phyloP scores from a whole-genome alignment of 2,329 filamentous ascomycete species.

The Alternaria tenuissima region DNA sequence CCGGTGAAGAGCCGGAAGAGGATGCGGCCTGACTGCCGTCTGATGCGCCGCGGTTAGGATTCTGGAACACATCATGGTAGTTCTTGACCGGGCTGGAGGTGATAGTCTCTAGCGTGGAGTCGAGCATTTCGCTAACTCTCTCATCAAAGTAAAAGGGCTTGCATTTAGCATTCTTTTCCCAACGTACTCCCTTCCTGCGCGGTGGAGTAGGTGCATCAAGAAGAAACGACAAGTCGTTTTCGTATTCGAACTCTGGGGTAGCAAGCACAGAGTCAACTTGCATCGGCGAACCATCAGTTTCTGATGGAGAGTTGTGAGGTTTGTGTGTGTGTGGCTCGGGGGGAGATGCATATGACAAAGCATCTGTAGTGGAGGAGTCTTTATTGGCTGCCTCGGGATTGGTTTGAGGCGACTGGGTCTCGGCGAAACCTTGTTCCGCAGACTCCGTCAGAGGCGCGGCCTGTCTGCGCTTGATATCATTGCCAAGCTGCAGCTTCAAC shows the following conservation, averaged over 20 bases:
- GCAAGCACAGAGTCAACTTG: background rate
- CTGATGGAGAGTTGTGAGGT: background rate
- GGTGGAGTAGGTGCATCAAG: slow-evolving; percentile 20
- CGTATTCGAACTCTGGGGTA: slow-evolving; percentile 17
- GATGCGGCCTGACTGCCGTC: background rate
- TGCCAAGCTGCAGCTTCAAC: slow-evolving; percentile 17
- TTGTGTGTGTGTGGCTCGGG: background rate
- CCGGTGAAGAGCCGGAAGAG: background rate
- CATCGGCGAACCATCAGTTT: background rate
- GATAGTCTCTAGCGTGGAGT: slow-evolving; percentile 31
- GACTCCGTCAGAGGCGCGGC: slow-evolving; percentile 7
- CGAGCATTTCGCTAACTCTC: slow-evolving; percentile 34
- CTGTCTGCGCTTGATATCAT: slow-evolving; percentile 13
- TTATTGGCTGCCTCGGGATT: slow-evolving; percentile 14
- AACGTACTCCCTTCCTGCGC: slow-evolving; percentile 22
- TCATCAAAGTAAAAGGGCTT: slow-evolving; percentile 32
- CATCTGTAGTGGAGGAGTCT: slow-evolving; percentile 18
- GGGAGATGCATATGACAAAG: slow-evolving; percentile 1
- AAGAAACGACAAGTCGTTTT: slow-evolving; percentile 28
- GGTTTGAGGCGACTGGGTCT: slow-evolving; percentile 7
- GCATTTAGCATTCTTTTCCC: slow-evolving; percentile 17
- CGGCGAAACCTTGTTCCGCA: slow-evolving; percentile 15
- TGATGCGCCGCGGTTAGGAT: slow-evolving; percentile 10
- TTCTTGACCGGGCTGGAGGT: slow-evolving; percentile 18
- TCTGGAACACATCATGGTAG: slow-evolving; percentile 14